phyloP scores from a whole-genome alignment of 768 basidiomycete genomes.

The Coprinopsis cinerea region DNA sequence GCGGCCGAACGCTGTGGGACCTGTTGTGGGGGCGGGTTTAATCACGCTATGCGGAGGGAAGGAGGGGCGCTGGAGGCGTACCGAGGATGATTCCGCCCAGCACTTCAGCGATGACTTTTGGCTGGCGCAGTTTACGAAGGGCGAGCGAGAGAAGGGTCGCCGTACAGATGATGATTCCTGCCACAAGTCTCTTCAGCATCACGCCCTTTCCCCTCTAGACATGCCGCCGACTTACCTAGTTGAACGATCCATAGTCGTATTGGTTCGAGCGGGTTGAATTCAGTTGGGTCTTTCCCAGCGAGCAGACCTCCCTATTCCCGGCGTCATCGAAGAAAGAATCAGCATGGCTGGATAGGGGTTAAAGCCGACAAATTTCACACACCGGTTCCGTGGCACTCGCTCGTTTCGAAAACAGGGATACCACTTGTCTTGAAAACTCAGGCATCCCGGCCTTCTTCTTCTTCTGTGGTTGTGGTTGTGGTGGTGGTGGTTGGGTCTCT shows the following conservation, averaged over 20 bases:
- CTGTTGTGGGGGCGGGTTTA: conserved; percentile 23
- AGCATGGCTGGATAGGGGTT: too few species aligned
- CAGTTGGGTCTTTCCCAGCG: too few species aligned
- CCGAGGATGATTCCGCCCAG: conserved; percentile 88
- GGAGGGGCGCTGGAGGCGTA: conserved; percentile 15
- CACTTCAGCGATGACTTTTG: conserved; percentile 79
- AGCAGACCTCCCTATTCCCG: too few species aligned
- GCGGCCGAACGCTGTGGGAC: conserved; percentile 59
- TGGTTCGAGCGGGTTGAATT: too few species aligned
- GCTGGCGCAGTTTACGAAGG: conserved; percentile 75
- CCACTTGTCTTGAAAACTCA: too few species aligned
- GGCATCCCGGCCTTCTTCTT: too few species aligned
- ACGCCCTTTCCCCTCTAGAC: background rate
- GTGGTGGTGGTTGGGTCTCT: too few species aligned
- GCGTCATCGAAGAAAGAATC: too few species aligned
- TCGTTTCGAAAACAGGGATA: too few species aligned
- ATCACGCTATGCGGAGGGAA: background rate
- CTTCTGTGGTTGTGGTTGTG: too few species aligned
- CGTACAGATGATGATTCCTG: conserved; percentile 78
- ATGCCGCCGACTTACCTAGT: conserved; percentile 46
- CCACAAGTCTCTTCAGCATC: background rate
- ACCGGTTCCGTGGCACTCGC: too few species aligned
- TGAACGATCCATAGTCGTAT: conserved; percentile 74
- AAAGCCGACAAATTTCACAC: too few species aligned
- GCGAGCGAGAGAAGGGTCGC: conserved; percentile 70